phyloP scores from a whole-genome alignment of 2,329 filamentous ascomycete species.

The Coniochaeta sp. region DNA sequence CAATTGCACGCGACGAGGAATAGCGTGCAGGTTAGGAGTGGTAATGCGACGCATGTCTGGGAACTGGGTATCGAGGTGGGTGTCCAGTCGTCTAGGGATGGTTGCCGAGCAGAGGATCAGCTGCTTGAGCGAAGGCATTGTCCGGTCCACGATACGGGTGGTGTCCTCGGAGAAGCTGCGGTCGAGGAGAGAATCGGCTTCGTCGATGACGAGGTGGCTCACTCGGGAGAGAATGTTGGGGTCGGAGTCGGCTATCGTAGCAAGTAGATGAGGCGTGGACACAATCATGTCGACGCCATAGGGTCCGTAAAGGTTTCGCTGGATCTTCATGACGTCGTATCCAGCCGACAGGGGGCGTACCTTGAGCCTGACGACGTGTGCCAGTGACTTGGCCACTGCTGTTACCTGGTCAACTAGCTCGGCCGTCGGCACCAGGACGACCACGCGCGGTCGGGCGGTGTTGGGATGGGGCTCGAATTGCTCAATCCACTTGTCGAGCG shows the following conservation, averaged over 20 bases:
- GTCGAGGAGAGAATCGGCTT: constrained; percentile 93
- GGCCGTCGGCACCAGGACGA: constrained; percentile 86
- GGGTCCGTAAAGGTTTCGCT: constrained; percentile 74
- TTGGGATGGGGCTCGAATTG: constrained; percentile 66
- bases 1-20: constrained; percentile 88
- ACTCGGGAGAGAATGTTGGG: constrained; percentile 92
- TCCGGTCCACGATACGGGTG: constrained; percentile 72
- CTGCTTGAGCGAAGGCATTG: constrained; percentile 74
- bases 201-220: constrained; percentile 81
- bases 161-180: constrained; percentile 85
- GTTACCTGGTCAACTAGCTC: constrained; percentile 89
- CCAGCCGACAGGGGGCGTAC: constrained; percentile 75
- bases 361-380: constrained; percentile 82
- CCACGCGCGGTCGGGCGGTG: constrained; percentile 70
- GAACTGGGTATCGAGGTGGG: constrained; percentile 72
- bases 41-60: constrained; percentile 80
- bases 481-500: constrained; percentile 40
- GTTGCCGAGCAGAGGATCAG: constrained; percentile 93
- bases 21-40: constrained; percentile 92
- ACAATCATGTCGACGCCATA: constrained; percentile 79
- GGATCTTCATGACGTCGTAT: constrained; percentile 70
- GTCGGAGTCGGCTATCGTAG: constrained; percentile 80
- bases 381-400: constrained; percentile 70
- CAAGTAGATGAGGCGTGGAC: constrained; percentile 81
- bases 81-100: constrained; percentile 84